Percentiles rank a stretch among this genome's conserved stretches.
Evolutionary conservation across 441 rosid species (phyloP).

Genomic region (Gossypium gossypioides): DNA sequence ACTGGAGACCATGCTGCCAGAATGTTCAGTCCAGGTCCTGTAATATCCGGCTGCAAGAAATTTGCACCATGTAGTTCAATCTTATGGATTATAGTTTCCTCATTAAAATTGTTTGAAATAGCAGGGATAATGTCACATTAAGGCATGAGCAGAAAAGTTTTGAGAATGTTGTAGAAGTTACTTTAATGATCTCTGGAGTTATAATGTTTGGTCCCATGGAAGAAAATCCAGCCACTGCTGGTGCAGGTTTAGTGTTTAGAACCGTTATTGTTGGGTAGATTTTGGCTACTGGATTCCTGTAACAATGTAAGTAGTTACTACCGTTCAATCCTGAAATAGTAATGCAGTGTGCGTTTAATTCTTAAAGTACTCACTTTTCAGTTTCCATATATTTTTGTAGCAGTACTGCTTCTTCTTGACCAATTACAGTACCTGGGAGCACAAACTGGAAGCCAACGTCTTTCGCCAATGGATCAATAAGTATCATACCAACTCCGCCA

Average conservation of each 20-base stretch:
- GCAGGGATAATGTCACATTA: neutral
- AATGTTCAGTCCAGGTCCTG: constrained; percentile 42
- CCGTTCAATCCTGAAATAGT: neutral
- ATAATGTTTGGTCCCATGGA: constrained; percentile 37
- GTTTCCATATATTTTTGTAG: constrained; percentile 30
- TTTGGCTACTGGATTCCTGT: constrained; percentile 31
- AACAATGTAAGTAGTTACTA: neutral
- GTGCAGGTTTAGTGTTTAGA: constrained; percentile 33
- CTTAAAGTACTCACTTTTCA: constrained; percentile 23
- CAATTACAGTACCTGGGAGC: constrained; percentile 29
- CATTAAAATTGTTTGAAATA: neutral
- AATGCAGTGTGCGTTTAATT: neutral
- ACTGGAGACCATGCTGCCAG: constrained; percentile 49
- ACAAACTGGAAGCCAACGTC: constrained; percentile 32
- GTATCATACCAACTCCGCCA: constrained; percentile 41
- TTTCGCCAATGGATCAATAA: constrained; percentile 26
- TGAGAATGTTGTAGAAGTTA: constrained; percentile 1
- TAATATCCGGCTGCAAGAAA: constrained; percentile 36
- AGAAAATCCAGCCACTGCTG: constrained; percentile 35
- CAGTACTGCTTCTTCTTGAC: constrained; percentile 30
- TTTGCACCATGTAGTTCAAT: neutral
- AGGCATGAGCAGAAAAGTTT: neutral
- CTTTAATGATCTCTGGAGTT: constrained; percentile 40
- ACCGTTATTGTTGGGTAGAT: constrained; percentile 29
- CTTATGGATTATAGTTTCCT: neutral